Evolutionary conservation across 495 filamentous ascomycete genomes (phyloP).

Genomic region (Darksidea phi): DNA sequence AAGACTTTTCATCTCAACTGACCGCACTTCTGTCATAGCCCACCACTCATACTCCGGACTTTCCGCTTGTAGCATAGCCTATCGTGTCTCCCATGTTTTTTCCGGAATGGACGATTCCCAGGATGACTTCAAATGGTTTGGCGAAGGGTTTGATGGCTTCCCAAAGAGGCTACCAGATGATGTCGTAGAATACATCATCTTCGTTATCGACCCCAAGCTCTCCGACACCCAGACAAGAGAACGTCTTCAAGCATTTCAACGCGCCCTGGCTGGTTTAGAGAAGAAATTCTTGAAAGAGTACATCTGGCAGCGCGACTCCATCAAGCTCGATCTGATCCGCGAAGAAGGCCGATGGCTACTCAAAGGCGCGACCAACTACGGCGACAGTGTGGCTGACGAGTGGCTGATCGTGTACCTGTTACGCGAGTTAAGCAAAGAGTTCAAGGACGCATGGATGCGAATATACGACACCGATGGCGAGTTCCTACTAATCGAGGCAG

Average conservation of each 20-base stretch:
- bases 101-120: constrained; percentile 3
- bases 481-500: constrained; percentile 92
- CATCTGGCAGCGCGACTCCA: constrained; percentile 90
- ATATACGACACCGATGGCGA: constrained; percentile 88
- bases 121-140: constrained; percentile 51
- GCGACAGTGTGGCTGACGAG: constrained; percentile 93
- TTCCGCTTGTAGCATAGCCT: neutral
- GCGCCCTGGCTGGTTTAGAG: constrained; percentile 60
- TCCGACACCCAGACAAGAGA: constrained; percentile 54
- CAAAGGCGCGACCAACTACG: constrained; percentile 75
- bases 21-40: too few species aligned
- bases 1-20: too few species aligned
- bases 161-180: constrained; percentile 80
- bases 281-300: constrained; percentile 71
- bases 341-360: constrained; percentile 57
- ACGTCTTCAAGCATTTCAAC: constrained; percentile 69
- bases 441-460: constrained; percentile 74
- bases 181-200: constrained; percentile 81
- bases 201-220: constrained; percentile 58
- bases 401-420: constrained; percentile 94
- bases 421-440: constrained; percentile 72
- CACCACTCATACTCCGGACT: neutral
- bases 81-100: constrained; percentile 10
- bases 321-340: constrained; percentile 61
- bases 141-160: constrained; percentile 59